Evolutionary conservation across 192 early-diverging fungal genomes (phyloP), one percentile per base, ranked within the genome.

Genomic region (Gigaspora rosea): DNA sequence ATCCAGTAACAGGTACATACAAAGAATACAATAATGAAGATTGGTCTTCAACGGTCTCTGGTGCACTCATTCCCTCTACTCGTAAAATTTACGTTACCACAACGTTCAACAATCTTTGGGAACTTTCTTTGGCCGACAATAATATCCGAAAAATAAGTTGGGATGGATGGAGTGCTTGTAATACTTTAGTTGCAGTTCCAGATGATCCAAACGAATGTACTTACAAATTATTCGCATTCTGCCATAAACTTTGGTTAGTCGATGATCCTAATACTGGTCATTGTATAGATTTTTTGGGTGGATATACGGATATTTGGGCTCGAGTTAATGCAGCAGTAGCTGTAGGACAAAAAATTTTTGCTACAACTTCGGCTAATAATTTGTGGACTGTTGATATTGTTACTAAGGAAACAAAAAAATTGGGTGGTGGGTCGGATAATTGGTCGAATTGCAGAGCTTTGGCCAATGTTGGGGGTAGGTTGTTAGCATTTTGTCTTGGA

Each of bases 41-140:
- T 62, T 76, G 75, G 75, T 48, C 35, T 52, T 3, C 63, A 12
- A 67, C 75, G 3, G 35, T 36, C 18, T 48, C 75, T 33, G 75
- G 27, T 5, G 33, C 32, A 36, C 10, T 76, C 33, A 7, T 76
- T 56, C 63, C 75, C 12, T 76, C 75, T 27, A 76, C 51, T 12
- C 18, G 41, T 10, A 76, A 76, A 35, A 49, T 67, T 32, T 76
- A 76, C 41, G 50, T 76, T 11, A 76, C 63, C 12, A 76, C 61
- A 35, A 52, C 75, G 10, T 76, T 76, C 54, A 76, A 76, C 56
- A 76, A 76, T 62, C 75, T 76, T 49, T 76, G 75, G 75, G 75
- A 76, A 76, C 18, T 76, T 46, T 49, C 46, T 35, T 47, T 76
- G 20, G 41, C 15, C 32, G 63, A 64, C 8, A 35, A n/a, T 3